Evolutionary conservation across 1,139 yeast species (phyloP).

Genomic region (Kurtzmaniella natalensis): DNA sequence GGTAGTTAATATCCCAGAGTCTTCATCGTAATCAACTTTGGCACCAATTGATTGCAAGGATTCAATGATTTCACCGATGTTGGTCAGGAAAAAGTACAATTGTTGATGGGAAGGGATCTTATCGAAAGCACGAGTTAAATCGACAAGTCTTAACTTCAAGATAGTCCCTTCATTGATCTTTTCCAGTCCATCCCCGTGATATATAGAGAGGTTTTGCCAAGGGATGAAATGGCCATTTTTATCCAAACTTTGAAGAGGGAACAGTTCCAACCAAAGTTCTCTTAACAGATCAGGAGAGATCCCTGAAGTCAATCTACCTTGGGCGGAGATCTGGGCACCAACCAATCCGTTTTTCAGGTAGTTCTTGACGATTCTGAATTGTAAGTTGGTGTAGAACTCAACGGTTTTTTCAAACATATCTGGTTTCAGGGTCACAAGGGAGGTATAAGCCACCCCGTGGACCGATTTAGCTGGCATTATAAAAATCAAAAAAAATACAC

Average conservation of each 20-base stretch:
- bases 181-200: slow-evolving; percentile 46
- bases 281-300: slow-evolving; percentile 59
- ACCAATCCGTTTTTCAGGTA: slow-evolving; percentile 46
- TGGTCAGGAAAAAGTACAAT: slow-evolving; percentile 50
- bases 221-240: slow-evolving; percentile 48
- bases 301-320: slow-evolving; percentile 39
- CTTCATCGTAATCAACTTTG: slow-evolving; percentile 11
- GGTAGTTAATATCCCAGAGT: slow-evolving; percentile 21
- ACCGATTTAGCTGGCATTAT: slow-evolving; percentile 10
- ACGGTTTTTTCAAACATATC: slow-evolving; percentile 43
- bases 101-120: slow-evolving; percentile 11
- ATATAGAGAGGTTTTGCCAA: slow-evolving; percentile 51
- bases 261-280: slow-evolving; percentile 70
- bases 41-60: slow-evolving; percentile 17
- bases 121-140: slow-evolving; percentile 16
- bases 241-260: slow-evolving; percentile 53
- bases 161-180: slow-evolving; percentile 29
- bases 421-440: slow-evolving; percentile 54
- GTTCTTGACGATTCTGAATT: slow-evolving; percentile 54
- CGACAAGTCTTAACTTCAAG: slow-evolving; percentile 54
- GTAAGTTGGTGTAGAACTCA: slow-evolving; percentile 52
- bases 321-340: slow-evolving; percentile 16
- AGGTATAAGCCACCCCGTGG: slow-evolving; percentile 39
- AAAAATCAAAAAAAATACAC: too few species aligned
- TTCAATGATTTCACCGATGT: slow-evolving; percentile 31